Base-by-base conservation (phyloP, 148 eudicot genomes). In the Chenopodium album region DNA sequence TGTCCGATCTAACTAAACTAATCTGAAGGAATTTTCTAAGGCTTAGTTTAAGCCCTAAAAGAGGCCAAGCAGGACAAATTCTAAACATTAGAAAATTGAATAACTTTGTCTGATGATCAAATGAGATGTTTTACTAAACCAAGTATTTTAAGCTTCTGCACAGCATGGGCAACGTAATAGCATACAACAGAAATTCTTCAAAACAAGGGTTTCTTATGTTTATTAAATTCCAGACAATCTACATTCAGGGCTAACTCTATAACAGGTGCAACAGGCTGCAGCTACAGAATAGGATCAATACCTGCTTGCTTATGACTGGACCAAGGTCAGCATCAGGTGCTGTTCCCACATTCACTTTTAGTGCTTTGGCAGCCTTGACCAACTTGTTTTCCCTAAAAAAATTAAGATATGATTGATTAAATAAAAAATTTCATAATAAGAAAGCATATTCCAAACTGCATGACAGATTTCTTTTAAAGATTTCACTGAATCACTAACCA, bases 231-330 rank as follows among this genome's bases (percentile, higher is more conserved):
- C 31, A 80, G 71, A 73, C 22, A 72, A 71, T 26, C 76, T 79
- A 23, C 22, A 71, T 10, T 4, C 4, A 19, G 29, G 65, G 1
- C 56, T 56, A 59, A 54, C 20, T 8, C 7, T n/a, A 37, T 3
- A 50, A 50, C 54, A 50, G 54, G 12, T 50, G 20, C 7, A n/a
- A 66, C 78, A 65, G 65, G 79, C 13, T 75, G 54, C 73, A 64
- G 37, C 71, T 52, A 34, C 32, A 23, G 22, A 76, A 31, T 31
- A 31, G 28, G 78, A 48, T 32, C 47, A 23, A 54, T 79, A 96
- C 99, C 98, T 90, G 95, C 84, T 94, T 91, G 89, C 97, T 94
- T 65, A 96, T 96, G 78, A 96, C 99, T 60, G 99, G 99, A 80
- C 99, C 99, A 78, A 96, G 97, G 88, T 96, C 99, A 73, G 99